phyloP scores from a whole-genome alignment of 441 rosid genomes.

The Adansonia gregorii region DNA sequence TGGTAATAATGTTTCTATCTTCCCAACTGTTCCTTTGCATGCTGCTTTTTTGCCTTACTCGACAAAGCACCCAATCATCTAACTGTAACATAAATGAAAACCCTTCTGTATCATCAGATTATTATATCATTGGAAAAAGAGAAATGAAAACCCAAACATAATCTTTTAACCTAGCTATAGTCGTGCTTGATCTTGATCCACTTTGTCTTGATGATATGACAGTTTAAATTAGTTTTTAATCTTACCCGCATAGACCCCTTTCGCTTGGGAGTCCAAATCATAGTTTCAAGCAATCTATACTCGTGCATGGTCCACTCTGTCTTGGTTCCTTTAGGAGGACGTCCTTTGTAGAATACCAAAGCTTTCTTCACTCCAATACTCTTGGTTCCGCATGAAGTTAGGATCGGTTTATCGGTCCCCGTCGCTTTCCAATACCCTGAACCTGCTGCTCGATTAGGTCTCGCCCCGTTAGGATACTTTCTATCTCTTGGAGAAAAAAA shows the following conservation, averaged over 20 bases:
- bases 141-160: background rate
- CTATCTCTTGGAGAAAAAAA: slow-evolving; percentile 58
- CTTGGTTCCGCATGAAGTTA: slow-evolving; percentile 40
- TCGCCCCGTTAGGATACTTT: slow-evolving; percentile 57
- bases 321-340: slow-evolving; percentile 54
- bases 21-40: slow-evolving; percentile 33
- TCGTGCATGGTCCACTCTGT: slow-evolving; percentile 66
- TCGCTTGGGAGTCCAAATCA: slow-evolving; percentile 35
- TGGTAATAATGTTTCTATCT: slow-evolving; percentile 15
- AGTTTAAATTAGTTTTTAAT: background rate
- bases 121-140: background rate
- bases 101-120: background rate
- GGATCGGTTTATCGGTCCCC: slow-evolving; percentile 50
- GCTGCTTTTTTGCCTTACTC: slow-evolving; percentile 44
- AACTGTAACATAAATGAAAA: slow-evolving; percentile 32
- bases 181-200: background rate
- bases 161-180: background rate
- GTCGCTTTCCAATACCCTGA: slow-evolving; percentile 63
- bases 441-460: slow-evolving; percentile 61
- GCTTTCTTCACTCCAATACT: slow-evolving; percentile 55
- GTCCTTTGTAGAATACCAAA: slow-evolving; percentile 51
- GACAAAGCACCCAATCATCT: slow-evolving; percentile 66
- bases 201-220: background rate
- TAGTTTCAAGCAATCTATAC: slow-evolving; percentile 47
- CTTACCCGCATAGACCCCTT: slow-evolving; percentile 56